Base-by-base conservation (phyloP, 1,139 yeast genomes). In the Pichia kudriavzevii region DNA sequence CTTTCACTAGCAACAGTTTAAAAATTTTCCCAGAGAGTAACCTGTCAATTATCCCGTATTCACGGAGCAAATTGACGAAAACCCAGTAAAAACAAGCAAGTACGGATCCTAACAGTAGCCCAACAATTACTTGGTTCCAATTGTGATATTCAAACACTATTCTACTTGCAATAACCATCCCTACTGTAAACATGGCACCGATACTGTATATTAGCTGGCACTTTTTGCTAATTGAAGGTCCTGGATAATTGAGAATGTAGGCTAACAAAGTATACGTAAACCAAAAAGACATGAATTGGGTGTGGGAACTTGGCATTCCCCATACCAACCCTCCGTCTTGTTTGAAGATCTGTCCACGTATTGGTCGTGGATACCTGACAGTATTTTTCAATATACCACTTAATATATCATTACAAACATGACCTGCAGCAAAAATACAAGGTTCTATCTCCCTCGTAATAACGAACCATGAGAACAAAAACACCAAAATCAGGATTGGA, bases 221-320 rank as follows among this genome's bases (percentile, higher is more conserved):
- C n/a, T n/a, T n/a, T n/a, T n/a, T n/a, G n/a, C n/a, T n/a, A n/a
- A n/a, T n/a, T n/a, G n/a, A n/a, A n/a, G n/a, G n/a, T 30, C 30
- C 19, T 16, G 38, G 32, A 36, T 42, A 37, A 2, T 49, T 47
- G 71, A 60, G 71, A 40, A 65, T 67, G 24, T 64, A 55, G 52
- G 72, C 66, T 44, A 84, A 65, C 7, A 69, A 54, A 38, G 75
- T 64, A 56, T 84, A 87, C 4, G 77, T 69, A 12, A 79, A 72
- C 49, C 81, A 78, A 57, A 78, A 91, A 1, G 94, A 93, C 87
- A 87, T 82, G 59, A 88, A 91, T 59, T 91, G 98, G 0, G 95
- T 77, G 58, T 91, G 98, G 2, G 97, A 95, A 38, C 91, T 78
- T 0, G 98, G 98, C 97, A 91, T 88, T 0, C 98, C 98, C 56